Base-by-base conservation (phyloP, 176 grass and related monocot species). In the Pontederia crassipes region DNA sequence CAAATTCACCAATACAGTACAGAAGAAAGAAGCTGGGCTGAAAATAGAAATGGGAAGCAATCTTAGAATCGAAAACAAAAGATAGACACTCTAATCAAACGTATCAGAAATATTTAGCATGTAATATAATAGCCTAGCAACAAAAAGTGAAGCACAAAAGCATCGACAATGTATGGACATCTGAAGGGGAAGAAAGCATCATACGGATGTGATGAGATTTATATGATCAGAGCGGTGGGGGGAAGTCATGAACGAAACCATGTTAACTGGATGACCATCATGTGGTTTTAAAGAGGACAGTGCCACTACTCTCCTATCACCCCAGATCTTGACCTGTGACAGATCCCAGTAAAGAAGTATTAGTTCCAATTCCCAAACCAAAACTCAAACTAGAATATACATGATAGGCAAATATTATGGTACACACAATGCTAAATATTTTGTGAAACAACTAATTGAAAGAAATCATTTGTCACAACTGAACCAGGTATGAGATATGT, bases 311-410 rank as follows among this genome's bases (percentile, higher is more conserved):
- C 68, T 97, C 32, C 86, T 79, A 57, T 97, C 92, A 78, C 88
- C 84, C 92, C 92, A 97, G 52, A 97, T 85, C 57, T 90, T 91
- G 67, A 97, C 92, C 92, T 97, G 79, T 70, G 78, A 62, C 12
- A 66, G 52, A 76, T 63, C 17, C 11, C 3, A 12, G 80, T 3
- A 63, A 3, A 18, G 49, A 0, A 74, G 14, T 74, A 55, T 54
- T 45, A 56, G 57, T 60, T 7, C 68, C 48, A 63, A 67, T 9
- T 73, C 27, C 13, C 24, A 76, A 49, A 75, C 48, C 76, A 58
- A 17, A 56, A 17, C 74, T 49, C 59, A 66, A 58, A 69, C 29
- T 35, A 16, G 54, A 10, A 73, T 47, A 68, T 62, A 50, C 20
- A 15, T 11, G 12, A 20, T 15, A 45, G 15, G 16, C 13, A 61